Percentiles rank a stretch among this genome's conserved stretches.
Conservation (phyloP, 371 early-diverging fungal species). For the Syncephalastrum contaminatum region DNA sequence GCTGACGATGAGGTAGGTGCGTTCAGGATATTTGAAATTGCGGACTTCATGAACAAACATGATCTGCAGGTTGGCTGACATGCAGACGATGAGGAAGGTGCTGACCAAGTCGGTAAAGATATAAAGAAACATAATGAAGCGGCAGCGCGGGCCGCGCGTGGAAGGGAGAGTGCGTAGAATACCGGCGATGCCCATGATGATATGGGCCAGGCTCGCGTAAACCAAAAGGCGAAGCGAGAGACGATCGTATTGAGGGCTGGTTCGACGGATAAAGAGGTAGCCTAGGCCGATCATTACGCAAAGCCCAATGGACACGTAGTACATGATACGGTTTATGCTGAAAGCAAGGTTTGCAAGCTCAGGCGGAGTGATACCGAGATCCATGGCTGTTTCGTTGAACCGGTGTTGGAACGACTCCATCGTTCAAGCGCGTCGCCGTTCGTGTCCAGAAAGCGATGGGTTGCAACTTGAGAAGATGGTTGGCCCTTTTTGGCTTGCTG, state of each 20-base stretch:
- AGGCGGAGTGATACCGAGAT: not conserved
- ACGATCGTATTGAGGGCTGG: slow-evolving; percentile 9
- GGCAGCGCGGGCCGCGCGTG: not conserved
- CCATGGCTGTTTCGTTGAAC: slow-evolving; percentile 5
- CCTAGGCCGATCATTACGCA: slow-evolving; percentile 4
- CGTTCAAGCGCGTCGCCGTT: not conserved
- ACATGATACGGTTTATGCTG: slow-evolving; percentile 7
- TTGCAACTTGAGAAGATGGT: too few relatives aligned
- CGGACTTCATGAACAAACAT: slow-evolving; percentile 10
- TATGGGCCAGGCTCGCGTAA: slow-evolving; percentile 11
- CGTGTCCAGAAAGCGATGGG: too few relatives aligned
- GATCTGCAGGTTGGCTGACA: slow-evolving; percentile 16
- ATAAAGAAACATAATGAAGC: slow-evolving; percentile 15
- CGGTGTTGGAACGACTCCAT: slow-evolving; percentile 7
- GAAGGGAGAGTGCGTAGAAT: not conserved
- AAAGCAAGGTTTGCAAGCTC: slow-evolving; percentile 1
- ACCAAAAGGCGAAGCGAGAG: slow-evolving; percentile 18
- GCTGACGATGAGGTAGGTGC: slow-evolving; percentile 3
- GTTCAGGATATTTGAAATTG: slow-evolving; percentile 5
- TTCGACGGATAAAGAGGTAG: slow-evolving; percentile 12
- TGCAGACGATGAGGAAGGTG: slow-evolving; percentile 11
- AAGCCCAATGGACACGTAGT: slow-evolving; percentile 13
- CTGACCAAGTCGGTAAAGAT: slow-evolving; percentile 13
- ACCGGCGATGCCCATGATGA: slow-evolving; percentile 9
- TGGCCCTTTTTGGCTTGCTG: too few relatives aligned